These are phyloP conservation scores for Plectosphaerella plurivora DNA, from an alignment of 2,329 filamentous ascomycete species.

Conservation along the genomic window DNA sequence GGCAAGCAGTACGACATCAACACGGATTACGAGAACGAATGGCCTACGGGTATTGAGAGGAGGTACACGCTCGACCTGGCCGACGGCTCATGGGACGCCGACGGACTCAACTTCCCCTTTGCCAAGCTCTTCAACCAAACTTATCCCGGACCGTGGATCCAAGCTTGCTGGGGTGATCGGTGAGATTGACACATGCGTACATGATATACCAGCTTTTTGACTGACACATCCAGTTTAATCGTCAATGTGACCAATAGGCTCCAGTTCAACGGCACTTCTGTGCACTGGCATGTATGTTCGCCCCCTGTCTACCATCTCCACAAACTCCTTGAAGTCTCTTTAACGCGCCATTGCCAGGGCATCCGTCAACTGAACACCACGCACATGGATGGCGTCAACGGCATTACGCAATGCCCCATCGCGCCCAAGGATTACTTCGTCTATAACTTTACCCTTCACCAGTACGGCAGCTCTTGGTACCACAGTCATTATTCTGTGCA, in stretches of 20 bases:
- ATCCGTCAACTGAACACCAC: slow-evolving; percentile 38
- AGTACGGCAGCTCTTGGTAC: slow-evolving; percentile 37
- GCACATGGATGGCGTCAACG: slow-evolving; percentile 37
- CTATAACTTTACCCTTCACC: slow-evolving; percentile 27
- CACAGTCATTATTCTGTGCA: slow-evolving; percentile 49
- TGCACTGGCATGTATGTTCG: slow-evolving; percentile 38
- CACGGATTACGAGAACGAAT: slow-evolving; percentile 19
- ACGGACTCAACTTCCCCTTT: slow-evolving; percentile 13
- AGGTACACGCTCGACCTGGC: slow-evolving; percentile 15
- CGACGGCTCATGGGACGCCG: slow-evolving; percentile 12
- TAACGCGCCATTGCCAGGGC: slow-evolving; percentile 8
- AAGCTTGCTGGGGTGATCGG: slow-evolving; percentile 23
- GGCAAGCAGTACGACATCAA: slow-evolving; percentile 18
- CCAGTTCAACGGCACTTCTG: slow-evolving; percentile 31
- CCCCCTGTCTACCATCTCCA: too few species aligned
- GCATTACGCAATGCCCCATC: slow-evolving; percentile 38
- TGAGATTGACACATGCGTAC: slow-evolving; percentile 37
- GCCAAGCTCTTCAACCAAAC: slow-evolving; percentile 18
- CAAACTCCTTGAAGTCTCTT: too few species aligned
- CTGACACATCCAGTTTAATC: too few species aligned
- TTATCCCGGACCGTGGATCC: slow-evolving; percentile 21
- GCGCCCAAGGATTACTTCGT: slow-evolving; percentile 24
- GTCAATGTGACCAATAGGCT: slow-evolving; percentile 59
- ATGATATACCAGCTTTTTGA: slow-evolving; percentile 30
- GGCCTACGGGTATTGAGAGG: slow-evolving; percentile 14